These are phyloP conservation scores for Fusarium sambucinum DNA, from an alignment of 2,329 filamentous ascomycete species.

Conservation along the genomic window DNA sequence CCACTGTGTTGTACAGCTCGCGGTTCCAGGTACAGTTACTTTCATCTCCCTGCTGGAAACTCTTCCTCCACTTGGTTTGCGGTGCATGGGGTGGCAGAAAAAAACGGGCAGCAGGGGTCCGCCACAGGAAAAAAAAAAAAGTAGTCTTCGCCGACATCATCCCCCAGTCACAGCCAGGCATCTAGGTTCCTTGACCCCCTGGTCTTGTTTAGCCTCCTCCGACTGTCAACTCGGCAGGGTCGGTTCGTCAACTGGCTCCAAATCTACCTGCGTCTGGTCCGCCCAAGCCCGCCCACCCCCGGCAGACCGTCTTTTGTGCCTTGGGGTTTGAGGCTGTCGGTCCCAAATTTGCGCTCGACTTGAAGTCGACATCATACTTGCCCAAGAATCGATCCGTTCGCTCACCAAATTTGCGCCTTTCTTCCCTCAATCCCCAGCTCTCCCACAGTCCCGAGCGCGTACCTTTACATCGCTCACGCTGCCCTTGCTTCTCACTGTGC, in stretches of 20 bases:
- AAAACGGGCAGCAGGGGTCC: constrained; percentile 47
- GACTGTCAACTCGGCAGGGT: constrained; percentile 50
- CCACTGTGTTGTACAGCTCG: constrained; percentile 6
- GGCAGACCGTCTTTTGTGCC: constrained; percentile 49
- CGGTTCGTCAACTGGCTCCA: constrained; percentile 48
- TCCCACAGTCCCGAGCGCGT: constrained; percentile 30
- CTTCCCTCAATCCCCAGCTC: constrained; percentile 32
- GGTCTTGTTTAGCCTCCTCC: constrained; percentile 46
- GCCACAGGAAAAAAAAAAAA: constrained; percentile 17
- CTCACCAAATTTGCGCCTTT: constrained; percentile 45
- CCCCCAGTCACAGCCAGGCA: constrained; percentile 45
- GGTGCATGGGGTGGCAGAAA: constrained; percentile 41
- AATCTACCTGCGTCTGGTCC: constrained; percentile 39
- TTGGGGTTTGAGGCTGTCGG: constrained; percentile 44
- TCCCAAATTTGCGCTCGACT: constrained; percentile 43
- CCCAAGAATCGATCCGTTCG: constrained; percentile 41
- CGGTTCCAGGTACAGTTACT: constrained; percentile 49
- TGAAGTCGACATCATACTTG: constrained; percentile 48
- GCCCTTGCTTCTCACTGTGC: constrained; percentile 25
- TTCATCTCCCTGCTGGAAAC: constrained; percentile 23
- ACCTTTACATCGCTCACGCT: constrained; percentile 19
- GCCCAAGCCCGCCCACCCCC: constrained; percentile 44
- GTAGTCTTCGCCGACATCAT: constrained; percentile 45
- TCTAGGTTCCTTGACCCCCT: constrained; percentile 46
- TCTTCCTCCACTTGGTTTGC: constrained; percentile 31